These are phyloP conservation scores for Hypoxylon sp. DNA, from an alignment of 2,329 filamentous ascomycete species.

Conservation along the genomic window DNA sequence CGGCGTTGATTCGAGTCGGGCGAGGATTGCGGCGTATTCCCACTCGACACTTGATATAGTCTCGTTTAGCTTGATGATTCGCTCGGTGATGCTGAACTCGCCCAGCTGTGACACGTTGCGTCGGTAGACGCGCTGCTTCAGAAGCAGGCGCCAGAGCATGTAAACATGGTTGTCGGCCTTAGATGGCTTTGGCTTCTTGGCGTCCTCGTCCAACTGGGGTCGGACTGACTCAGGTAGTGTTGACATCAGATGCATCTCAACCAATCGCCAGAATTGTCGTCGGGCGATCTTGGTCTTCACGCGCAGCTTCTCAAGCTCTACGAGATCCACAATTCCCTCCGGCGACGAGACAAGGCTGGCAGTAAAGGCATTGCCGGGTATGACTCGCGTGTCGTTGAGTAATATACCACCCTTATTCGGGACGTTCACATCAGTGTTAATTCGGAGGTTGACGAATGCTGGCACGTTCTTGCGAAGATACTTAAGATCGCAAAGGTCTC, in stretches of 20 bases:
- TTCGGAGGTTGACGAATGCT: constrained; percentile 66
- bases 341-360: constrained; percentile 44
- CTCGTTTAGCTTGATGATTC: constrained; percentile 78
- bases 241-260: constrained; percentile 80
- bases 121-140: constrained; percentile 81
- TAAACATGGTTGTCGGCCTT: constrained; percentile 71
- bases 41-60: constrained; percentile 75
- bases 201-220: constrained; percentile 56
- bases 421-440: constrained; percentile 65
- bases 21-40: constrained; percentile 77
- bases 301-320: constrained; percentile 67
- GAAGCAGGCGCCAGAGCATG: constrained; percentile 77
- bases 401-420: constrained; percentile 59
- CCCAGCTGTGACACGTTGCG: constrained; percentile 79
- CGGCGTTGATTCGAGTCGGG: constrained; percentile 45
- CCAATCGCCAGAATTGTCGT: constrained; percentile 78
- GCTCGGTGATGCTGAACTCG: constrained; percentile 75
- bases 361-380: constrained; percentile 35
- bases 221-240: constrained; percentile 67
- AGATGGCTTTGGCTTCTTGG: constrained; percentile 52
- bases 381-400: constrained; percentile 45
- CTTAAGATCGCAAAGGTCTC: constrained; percentile 78
- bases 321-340: constrained; percentile 67
- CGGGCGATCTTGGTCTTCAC: constrained; percentile 76
- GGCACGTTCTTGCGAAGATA: constrained; percentile 69